A percentile compares a stretch with the other conserved stretches of the same genome.
These are phyloP conservation scores for Eucalyptus rudis DNA, from an alignment of 345 rosid genomes.

Conservation along the genomic window DNA sequence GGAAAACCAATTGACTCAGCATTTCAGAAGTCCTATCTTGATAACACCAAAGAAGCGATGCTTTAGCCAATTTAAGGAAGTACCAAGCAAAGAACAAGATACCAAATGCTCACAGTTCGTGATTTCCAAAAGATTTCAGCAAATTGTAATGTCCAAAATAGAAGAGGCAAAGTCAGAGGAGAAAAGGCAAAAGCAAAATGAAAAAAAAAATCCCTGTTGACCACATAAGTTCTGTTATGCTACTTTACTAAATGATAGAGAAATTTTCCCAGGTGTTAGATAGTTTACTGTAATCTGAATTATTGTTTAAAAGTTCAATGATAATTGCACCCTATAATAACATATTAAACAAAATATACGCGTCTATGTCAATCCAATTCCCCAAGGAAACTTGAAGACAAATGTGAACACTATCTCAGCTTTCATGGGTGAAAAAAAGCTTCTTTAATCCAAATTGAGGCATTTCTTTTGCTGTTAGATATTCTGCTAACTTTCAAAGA, in stretches of 20 bases:
- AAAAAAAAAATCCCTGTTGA: neutral
- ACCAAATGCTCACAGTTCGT: neutral
- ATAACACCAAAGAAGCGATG: neutral
- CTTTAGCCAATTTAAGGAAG: neutral
- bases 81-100: neutral
- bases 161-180: neutral
- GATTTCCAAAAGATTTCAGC: neutral
- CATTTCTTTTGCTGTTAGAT: neutral
- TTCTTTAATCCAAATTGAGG: neutral
- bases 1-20: neutral
- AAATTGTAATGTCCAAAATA: neutral
- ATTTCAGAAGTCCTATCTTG: neutral
- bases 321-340: neutral
- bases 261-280: neutral
- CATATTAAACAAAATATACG: neutral
- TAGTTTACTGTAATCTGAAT: neutral
- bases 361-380: neutral
- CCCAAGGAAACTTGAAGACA: neutral
- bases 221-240: neutral
- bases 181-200: neutral
- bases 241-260: neutral
- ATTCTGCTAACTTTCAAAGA: neutral
- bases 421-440: neutral
- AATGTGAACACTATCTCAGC: neutral
- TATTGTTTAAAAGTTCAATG: neutral